Evolutionary conservation across 2,329 filamentous ascomycete genomes (phyloP).

Genomic region (Intubia oerlemansii): DNA sequence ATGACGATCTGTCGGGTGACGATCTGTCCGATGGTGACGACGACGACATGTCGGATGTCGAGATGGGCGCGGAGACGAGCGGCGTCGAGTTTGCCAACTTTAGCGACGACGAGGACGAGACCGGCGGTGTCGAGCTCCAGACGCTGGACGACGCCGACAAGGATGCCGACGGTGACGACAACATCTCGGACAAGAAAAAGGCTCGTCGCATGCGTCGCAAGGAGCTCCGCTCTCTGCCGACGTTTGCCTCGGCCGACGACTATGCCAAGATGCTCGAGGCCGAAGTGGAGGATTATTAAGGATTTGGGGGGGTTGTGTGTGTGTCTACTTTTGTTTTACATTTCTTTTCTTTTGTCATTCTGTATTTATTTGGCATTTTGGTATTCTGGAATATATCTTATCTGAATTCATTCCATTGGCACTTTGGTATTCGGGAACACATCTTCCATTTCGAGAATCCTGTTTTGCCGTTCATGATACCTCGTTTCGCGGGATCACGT

Average conservation of each 20-base stretch:
- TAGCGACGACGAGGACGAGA: slow-evolving; percentile 15
- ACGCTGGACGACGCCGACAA: neutral
- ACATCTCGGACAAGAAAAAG: slow-evolving; percentile 14
- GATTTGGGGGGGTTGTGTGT: neutral
- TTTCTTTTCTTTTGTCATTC: too few species aligned
- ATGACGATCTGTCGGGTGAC: slow-evolving; percentile 17
- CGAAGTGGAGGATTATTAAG: slow-evolving; percentile 33
- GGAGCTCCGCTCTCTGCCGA: slow-evolving; percentile 75
- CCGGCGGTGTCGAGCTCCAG: slow-evolving; percentile 15
- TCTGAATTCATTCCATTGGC: too few species aligned
- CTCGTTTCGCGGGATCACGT: too few species aligned
- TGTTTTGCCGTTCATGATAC: too few species aligned
- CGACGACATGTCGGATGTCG: slow-evolving; percentile 15
- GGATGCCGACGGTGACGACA: slow-evolving; percentile 10
- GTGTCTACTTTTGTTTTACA: too few species aligned
- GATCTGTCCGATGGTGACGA: slow-evolving; percentile 19
- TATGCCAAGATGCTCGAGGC: slow-evolving; percentile 68
- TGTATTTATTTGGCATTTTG: too few species aligned
- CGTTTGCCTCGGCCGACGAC: slow-evolving; percentile 82
- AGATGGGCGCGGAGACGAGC: slow-evolving; percentile 16
- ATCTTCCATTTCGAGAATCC: too few species aligned
- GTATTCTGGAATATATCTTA: too few species aligned
- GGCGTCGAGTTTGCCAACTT: slow-evolving; percentile 16
- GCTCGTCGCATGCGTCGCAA: slow-evolving; percentile 44
- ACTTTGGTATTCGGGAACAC: too few species aligned